These are phyloP conservation scores for Fennellomyces sp. DNA, from an alignment of 371 early-diverging fungal species.

Conservation along the genomic window DNA sequence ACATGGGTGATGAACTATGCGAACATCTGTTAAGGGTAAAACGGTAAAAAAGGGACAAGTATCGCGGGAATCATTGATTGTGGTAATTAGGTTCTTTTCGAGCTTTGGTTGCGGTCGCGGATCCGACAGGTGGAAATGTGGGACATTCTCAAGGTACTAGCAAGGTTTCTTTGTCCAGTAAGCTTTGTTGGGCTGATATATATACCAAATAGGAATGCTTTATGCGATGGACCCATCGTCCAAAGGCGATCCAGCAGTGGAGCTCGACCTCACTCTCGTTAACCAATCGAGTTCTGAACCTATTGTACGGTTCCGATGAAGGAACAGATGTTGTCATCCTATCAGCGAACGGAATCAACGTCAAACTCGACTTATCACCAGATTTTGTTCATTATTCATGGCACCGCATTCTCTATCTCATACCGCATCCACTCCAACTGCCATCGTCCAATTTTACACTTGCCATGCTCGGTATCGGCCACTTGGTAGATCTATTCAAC, in stretches of 20 bases:
- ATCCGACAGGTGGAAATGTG: constrained; percentile 73
- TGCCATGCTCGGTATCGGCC: constrained; percentile 68
- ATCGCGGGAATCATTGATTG: not conserved
- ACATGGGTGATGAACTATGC: constrained; percentile 79
- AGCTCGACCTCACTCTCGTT: constrained; percentile 61
- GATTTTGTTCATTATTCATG: constrained; percentile 75
- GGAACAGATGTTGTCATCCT: constrained; percentile 58
- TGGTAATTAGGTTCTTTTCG: constrained; percentile 58
- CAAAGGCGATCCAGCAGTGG: constrained; percentile 74
- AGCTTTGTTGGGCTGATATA: not conserved
- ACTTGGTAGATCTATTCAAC: constrained; percentile 63
- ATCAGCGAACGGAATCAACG: constrained; percentile 56
- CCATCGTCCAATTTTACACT: constrained; percentile 66
- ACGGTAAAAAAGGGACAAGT: not conserved
- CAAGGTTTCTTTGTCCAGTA: not conserved
- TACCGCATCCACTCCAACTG: constrained; percentile 65
- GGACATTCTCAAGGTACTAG: constrained; percentile 60
- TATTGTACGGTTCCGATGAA: constrained; percentile 65
- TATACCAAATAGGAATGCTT: constrained; percentile 48
- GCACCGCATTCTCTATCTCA: constrained; percentile 71
- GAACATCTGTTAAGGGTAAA: constrained; percentile 70
- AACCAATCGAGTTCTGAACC: constrained; percentile 61
- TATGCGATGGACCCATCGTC: constrained; percentile 73
- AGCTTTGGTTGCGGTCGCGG: constrained; percentile 75
- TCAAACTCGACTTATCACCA: constrained; percentile 64